Conservation (phyloP, 495 filamentous ascomycete genomes). For the Aspergillus steynii region DNA sequence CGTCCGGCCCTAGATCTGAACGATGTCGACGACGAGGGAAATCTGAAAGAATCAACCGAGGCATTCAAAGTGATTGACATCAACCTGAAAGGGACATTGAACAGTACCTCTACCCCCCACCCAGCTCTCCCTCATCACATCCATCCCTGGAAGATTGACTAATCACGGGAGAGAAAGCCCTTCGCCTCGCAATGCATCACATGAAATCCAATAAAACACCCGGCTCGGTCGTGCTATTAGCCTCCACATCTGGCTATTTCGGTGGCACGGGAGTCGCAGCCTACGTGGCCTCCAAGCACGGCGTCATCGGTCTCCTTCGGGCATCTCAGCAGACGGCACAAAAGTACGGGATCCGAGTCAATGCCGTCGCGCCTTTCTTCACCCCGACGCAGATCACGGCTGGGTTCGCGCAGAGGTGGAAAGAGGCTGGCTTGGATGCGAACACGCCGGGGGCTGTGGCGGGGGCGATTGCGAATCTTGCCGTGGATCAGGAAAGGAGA, state of each 20-base stretch:
- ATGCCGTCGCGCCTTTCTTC: conserved; percentile 20
- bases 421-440: conserved; percentile 9
- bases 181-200: conserved; percentile 23
- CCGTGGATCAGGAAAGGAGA: conserved; percentile 3
- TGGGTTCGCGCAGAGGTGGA: conserved; percentile 11
- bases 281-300: conserved; percentile 22
- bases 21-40: conserved; percentile 19
- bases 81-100: conserved; percentile 35
- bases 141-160: not conserved
- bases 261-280: conserved; percentile 16
- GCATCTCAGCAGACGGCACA: conserved; percentile 9
- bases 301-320: conserved; percentile 17
- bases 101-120: conserved; percentile 20
- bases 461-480: conserved; percentile 5
- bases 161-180: conserved; percentile 12
- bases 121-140: not conserved
- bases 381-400: conserved; percentile 13
- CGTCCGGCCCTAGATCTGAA: conserved; percentile 18
- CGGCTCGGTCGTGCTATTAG: conserved; percentile 26
- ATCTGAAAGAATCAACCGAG: conserved; percentile 22
- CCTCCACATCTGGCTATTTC: conserved; percentile 16
- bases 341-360: conserved; percentile 14
- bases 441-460: conserved; percentile 16
- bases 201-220: conserved; percentile 12
- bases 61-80: conserved; percentile 30